Evolutionary conservation across 176 grass and related monocot genomes (phyloP), one percentile per base, ranked within the genome.

Genomic region (Cenchrus americanus): DNA sequence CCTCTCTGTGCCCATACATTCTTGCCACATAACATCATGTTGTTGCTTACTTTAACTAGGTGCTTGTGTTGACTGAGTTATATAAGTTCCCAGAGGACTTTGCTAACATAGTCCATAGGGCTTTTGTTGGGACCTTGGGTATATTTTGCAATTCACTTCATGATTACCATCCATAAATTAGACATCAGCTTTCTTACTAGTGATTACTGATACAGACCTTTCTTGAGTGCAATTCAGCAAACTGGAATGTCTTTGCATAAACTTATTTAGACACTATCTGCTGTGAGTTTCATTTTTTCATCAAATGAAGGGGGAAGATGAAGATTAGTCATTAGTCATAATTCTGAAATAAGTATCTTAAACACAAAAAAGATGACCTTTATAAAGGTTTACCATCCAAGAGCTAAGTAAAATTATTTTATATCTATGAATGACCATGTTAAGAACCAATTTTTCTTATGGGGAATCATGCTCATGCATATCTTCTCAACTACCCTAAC

Each of bases 21-120:
- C 60, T 66, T 86, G 51, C 14, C 14, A 58, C 49, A 13, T 24
- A 62, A 22, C 10, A 23, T 73, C 71, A 24, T 84, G 69, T 43
- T 65, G 55, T 24, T 57, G 18, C 13, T 81, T 63, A 77, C 70
- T 21, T 81, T 60, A 62, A 62, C 32, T 62, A 32, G 24, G 12
- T 86, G 19, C 19, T 71, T 30, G 47, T 73, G 75, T 82, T 54
- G 26, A 81, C 47, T 70, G 47, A 47, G 18, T 66, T 64, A 73
- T 78, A 65, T 66, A 82, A 58, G 10, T 41, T 77, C 49, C 67
- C 22, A 14, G 19, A 83, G 5, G 52, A 68, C 47, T 64, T 13
- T 84, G 5, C 0, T 58, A 53, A 53, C 43, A 62, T 70, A 65
- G 19, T 54, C 63, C 43, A 69, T 69, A 48, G 18, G 9, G 0